Evolutionary conservation across 129 eudicot genomes (phyloP), one percentile per base, ranked within the genome.

Genomic region (Silybum marianum): DNA sequence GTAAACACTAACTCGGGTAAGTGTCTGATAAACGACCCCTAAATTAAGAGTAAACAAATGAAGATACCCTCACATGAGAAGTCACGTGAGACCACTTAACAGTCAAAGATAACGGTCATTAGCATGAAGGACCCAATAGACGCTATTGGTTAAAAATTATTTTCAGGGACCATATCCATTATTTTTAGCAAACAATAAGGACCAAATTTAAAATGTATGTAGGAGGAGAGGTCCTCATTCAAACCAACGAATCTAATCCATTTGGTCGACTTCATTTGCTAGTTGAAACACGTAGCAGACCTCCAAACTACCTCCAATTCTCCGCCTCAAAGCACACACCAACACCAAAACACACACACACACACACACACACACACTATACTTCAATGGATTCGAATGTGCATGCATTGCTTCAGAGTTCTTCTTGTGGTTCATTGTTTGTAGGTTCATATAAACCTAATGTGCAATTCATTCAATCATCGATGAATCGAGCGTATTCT

Each of bases 361-460:
- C n/a, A n/a, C n/a, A n/a, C n/a, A n/a, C n/a, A 74, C 25, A 63
- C 81, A 77, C 81, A 77, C 63, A 38, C 16, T 22, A 69, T 54
- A 4, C 42, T 73, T 69, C 85, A 78, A 81, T 83, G 82, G 82
- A 81, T 63, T 79, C 81, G 10, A 84, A 48, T 39, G 14, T 80
- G 12, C 74, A 67, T 71, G 16, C 78, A 10, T 76, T 80, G 76
- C 21, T 69, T 76, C 82, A 34, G 36, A 78, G 14, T 63, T 48
- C 87, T 51, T 72, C 34, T 51, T 63, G 18, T 80, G 74, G 18
- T 48, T 58, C 75, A 54, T 19, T 39, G 3, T 48, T 76, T 60
- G 14, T 54, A 58, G 46, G 23, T 80, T 60, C 80, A 38, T 75
- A 42, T 7, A 69, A 74, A 75, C 74, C 71, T 46, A 80, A 70